Percentiles rank a stretch among this genome's conserved stretches.
Conservation (phyloP, 1,284 basidiomycete genomes). For the Rhizoctonia solani region DNA sequence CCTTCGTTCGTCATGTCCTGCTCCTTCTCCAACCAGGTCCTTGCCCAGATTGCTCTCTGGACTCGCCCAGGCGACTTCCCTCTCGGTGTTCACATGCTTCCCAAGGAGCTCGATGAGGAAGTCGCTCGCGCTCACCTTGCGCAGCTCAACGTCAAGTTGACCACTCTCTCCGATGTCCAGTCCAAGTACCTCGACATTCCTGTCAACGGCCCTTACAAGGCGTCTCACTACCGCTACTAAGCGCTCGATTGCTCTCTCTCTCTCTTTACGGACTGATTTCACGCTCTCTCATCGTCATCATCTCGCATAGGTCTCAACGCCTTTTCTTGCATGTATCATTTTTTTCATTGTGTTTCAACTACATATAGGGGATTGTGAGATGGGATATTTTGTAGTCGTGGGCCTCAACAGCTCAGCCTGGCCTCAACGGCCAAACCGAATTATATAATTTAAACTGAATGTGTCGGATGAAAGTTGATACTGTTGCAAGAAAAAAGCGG, state of each 20-base stretch:
- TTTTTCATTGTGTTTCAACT: slow-evolving; percentile 34
- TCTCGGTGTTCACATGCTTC: slow-evolving; percentile 93
- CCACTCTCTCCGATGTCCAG: slow-evolving; percentile 77
- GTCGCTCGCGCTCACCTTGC: slow-evolving; percentile 94
- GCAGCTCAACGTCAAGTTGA: slow-evolving; percentile 93
- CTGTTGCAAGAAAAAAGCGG: too few species aligned
- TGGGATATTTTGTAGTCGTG: slow-evolving; percentile 33
- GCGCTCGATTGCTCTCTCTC: slow-evolving; percentile 38
- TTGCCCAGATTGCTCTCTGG: slow-evolving; percentile 99
- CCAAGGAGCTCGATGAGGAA: slow-evolving; percentile 98
- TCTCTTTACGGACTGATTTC: slow-evolving; percentile 28
- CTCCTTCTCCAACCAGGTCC: slow-evolving; percentile 98
- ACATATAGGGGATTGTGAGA: slow-evolving; percentile 35
- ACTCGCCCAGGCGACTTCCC: slow-evolving; percentile 88
- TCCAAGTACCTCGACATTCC: slow-evolving; percentile 93
- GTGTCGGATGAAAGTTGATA: too few species aligned
- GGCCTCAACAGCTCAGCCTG: slow-evolving; percentile 33
- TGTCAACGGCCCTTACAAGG: slow-evolving; percentile 90
- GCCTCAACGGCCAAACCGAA: slow-evolving; percentile 33
- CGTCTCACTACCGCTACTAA: slow-evolving; percentile 75
- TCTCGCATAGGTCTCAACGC: slow-evolving; percentile 35
- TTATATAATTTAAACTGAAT: neutral
- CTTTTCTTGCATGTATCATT: slow-evolving; percentile 33
- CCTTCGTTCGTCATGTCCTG: slow-evolving; percentile 99
- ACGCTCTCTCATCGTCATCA: slow-evolving; percentile 8